Evolutionary conservation across 768 basidiomycete genomes (phyloP), one percentile per base, ranked within the genome.

Genomic region (Phylloporus rhodoxanthus): DNA sequence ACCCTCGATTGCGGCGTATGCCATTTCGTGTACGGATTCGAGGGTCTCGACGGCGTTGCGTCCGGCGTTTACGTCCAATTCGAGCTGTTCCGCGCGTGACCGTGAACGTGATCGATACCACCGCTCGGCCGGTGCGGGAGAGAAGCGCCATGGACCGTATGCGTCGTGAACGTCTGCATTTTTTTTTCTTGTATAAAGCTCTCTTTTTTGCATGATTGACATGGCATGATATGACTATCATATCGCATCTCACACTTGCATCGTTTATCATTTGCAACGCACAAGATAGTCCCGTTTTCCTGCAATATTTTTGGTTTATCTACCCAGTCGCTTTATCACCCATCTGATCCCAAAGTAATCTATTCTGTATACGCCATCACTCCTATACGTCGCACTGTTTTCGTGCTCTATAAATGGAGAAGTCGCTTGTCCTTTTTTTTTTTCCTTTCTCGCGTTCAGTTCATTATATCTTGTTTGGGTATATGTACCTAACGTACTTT

Each of bases 21-120:
- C 65, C 8, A 54, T 67, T 20, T 66, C 65, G 8, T 66, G 65
- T 10, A 67, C 65, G 7, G 65, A 67, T 54, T 57, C 64, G 17
- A 56, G 58, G 57, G 65, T 68, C n/a, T 68, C 67, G 47, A 67
- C 65, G 2, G 67, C 67, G 4, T 49, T 68, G 42, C 63, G 65
- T 5, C 65, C 65, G 23, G 65, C 65, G 28, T 67, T 67, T 58
- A 61, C 67, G 43, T 61, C 61, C 45, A 52, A n/a, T 6, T 50
- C 57, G 43, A 57, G 32, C 13, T 62, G 44, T 14, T n/a, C 40
- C 21, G 43, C 13, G 44, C 57, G 58, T 47, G 61, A 59, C 14
- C 53, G 60, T 15, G 60, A 41, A 5, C 30, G 43, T 9, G 43
- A 61, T 5, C 53, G 59, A 9, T 60, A 58, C n/a, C 48, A 54